Percentiles rank a stretch among this genome's conserved stretches.
Conservation (phyloP, 2,329 filamentous ascomycete genomes). For the Scedosporium boydii region DNA sequence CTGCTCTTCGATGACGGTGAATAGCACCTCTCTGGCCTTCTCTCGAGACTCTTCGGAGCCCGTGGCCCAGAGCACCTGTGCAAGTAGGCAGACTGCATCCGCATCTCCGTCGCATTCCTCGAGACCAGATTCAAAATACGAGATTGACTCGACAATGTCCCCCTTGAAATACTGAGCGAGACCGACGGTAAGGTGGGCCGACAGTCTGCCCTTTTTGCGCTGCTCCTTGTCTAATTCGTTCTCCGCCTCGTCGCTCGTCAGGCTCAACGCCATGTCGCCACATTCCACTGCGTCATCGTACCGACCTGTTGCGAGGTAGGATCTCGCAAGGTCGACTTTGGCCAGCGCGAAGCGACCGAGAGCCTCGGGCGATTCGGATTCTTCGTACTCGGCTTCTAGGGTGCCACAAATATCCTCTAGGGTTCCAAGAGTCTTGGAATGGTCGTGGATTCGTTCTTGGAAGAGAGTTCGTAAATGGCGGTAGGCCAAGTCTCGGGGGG, state of each 20-base stretch:
- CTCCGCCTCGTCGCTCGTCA: constrained; percentile 64
- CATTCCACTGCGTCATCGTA: constrained; percentile 66
- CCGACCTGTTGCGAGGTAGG: constrained; percentile 59
- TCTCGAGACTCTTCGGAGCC: constrained; percentile 64
- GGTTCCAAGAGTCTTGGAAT: constrained; percentile 49
- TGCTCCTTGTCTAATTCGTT: constrained; percentile 55
- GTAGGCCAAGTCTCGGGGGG: constrained; percentile 60
- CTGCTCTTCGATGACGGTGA: constrained; percentile 65
- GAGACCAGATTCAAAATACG: constrained; percentile 72
- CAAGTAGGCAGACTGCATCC: constrained; percentile 77
- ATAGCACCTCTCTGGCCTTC: constrained; percentile 69
- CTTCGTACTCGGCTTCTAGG: constrained; percentile 76
- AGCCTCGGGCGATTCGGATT: constrained; percentile 64
- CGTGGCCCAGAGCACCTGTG: constrained; percentile 89
- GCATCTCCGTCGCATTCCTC: constrained; percentile 67
- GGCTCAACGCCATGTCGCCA: constrained; percentile 69
- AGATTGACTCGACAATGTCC: constrained; percentile 59
- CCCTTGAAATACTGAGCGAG: constrained; percentile 68
- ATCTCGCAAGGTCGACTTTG: constrained; percentile 80
- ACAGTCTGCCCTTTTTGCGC: constrained; percentile 64
- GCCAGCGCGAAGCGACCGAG: constrained; percentile 72
- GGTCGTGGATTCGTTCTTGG: constrained; percentile 69
- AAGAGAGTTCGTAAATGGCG: constrained; percentile 73
- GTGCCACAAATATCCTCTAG: constrained; percentile 58
- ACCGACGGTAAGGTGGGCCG: constrained; percentile 76